Conservation (phyloP, 257 asterid genomes). For the Verbascum thapsus region DNA sequence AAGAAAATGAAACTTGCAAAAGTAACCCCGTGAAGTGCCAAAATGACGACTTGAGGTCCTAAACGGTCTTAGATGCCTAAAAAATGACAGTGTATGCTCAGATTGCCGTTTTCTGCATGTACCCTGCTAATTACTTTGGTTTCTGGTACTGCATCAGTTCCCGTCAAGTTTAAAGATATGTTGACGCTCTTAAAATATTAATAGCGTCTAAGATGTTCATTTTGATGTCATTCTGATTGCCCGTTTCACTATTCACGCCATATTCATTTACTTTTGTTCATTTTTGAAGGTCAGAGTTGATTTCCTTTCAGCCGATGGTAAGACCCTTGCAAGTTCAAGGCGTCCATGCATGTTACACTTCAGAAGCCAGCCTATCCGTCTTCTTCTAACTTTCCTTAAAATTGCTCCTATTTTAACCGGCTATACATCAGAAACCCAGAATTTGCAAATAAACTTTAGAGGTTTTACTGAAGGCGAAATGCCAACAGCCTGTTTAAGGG, state of each 20-base stretch:
- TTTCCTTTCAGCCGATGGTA: slow-evolving; percentile 63
- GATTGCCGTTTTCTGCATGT: too few species aligned
- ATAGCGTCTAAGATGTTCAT: neutral
- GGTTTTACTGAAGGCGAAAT: slow-evolving; percentile 59
- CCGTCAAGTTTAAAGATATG: neutral
- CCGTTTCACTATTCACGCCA: neutral
- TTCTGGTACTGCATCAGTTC: too few species aligned
- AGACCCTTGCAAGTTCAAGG: slow-evolving; percentile 54
- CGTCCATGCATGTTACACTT: slow-evolving; percentile 77
- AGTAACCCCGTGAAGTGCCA: too few species aligned
- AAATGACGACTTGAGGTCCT: too few species aligned
- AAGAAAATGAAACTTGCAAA: too few species aligned
- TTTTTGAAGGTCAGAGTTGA: slow-evolving; percentile 71
- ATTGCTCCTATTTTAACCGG: slow-evolving; percentile 73
- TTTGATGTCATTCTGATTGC: neutral
- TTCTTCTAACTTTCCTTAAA: slow-evolving; percentile 62
- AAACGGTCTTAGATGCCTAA: too few species aligned
- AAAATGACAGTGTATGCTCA: too few species aligned
- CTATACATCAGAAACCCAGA: slow-evolving; percentile 73
- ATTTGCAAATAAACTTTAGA: slow-evolving; percentile 49
- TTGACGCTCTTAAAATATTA: neutral
- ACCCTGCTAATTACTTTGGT: too few species aligned
- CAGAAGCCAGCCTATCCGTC: slow-evolving; percentile 70
- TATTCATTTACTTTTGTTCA: slow-evolving; percentile 8
- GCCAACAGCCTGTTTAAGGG: slow-evolving; percentile 75